Evolutionary conservation across 2,329 filamentous ascomycete genomes (phyloP).

Genomic region (Alternaria rosae): DNA sequence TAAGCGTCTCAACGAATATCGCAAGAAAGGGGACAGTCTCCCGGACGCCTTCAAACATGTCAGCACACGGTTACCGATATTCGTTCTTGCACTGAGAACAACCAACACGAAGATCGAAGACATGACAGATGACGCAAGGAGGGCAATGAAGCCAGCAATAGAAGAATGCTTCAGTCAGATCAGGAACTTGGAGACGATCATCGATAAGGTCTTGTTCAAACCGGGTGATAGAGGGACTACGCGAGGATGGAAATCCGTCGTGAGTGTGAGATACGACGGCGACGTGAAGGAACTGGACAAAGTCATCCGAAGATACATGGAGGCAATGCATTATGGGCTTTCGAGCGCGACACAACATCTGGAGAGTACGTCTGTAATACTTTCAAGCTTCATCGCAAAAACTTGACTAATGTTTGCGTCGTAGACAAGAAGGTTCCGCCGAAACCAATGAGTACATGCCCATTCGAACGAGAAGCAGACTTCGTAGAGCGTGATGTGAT

Average conservation of each 20-base stretch:
- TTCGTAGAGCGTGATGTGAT: not conserved
- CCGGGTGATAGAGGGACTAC: conserved; percentile 7
- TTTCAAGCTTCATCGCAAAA: not conserved
- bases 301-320: not conserved
- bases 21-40: conserved; percentile 7
- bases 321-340: conserved; percentile 11
- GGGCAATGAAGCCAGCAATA: conserved; percentile 14
- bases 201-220: conserved; percentile 16
- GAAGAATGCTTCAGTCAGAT: conserved; percentile 21
- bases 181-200: conserved; percentile 12
- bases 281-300: conserved; percentile 13
- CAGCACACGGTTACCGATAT: not conserved
- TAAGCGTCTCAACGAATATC: conserved; percentile 20
- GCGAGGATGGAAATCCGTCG: conserved; percentile 16
- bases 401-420: not conserved
- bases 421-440: conserved; percentile 12
- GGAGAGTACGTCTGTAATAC: not conserved
- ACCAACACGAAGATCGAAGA: not conserved
- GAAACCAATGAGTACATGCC: not conserved
- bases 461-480: not conserved
- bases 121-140: conserved; percentile 8
- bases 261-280: conserved; percentile 18
- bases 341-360: conserved; percentile 26
- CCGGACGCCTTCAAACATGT: conserved; percentile 15
- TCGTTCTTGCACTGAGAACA: not conserved